Conservation (phyloP, 106 monocot species). For the Narthecium ossifragum region DNA sequence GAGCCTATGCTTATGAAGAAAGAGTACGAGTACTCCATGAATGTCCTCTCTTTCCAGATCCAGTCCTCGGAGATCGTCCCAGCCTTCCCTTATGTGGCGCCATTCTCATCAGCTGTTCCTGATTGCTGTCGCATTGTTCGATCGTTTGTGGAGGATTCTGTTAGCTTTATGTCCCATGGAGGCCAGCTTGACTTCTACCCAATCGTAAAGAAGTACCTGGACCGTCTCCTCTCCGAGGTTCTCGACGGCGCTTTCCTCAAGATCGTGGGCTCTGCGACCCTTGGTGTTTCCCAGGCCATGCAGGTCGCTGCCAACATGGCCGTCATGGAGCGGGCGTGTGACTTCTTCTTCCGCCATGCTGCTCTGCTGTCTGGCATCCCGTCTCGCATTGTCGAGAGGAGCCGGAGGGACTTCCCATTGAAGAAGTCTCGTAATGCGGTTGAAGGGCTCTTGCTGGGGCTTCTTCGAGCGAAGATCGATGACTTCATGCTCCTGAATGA, state of each 20-base stretch:
- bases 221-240: slow-evolving; percentile 62
- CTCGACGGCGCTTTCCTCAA: slow-evolving; percentile 68
- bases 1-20: slow-evolving; percentile 98
- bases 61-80: slow-evolving; percentile 88
- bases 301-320: slow-evolving; percentile 95
- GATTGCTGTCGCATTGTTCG: slow-evolving; percentile 87
- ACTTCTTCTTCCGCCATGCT: slow-evolving; percentile 88
- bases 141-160: slow-evolving; percentile 90
- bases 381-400: slow-evolving; percentile 52
- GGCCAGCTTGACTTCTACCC: slow-evolving; percentile 80
- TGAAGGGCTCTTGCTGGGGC: slow-evolving; percentile 54
- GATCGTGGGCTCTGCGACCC: slow-evolving; percentile 45
- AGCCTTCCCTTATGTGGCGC: slow-evolving; percentile 91
- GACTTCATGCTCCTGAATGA: slow-evolving; percentile 76
- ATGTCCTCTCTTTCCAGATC: slow-evolving; percentile 85
- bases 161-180: slow-evolving; percentile 93
- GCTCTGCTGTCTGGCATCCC: slow-evolving; percentile 88
- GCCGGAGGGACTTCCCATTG: slow-evolving; percentile 65
- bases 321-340: slow-evolving; percentile 86
- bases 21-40: slow-evolving; percentile 99
- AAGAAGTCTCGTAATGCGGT: slow-evolving; percentile 69
- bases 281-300: slow-evolving; percentile 87
- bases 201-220: slow-evolving; percentile 81
- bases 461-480: slow-evolving; percentile 67
- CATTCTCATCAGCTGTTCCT: slow-evolving; percentile 82